Evolutionary conservation across 148 eudicot genomes (phyloP), one percentile per base, ranked within the genome.

Genomic region (Heliamphora exappendiculata): DNA sequence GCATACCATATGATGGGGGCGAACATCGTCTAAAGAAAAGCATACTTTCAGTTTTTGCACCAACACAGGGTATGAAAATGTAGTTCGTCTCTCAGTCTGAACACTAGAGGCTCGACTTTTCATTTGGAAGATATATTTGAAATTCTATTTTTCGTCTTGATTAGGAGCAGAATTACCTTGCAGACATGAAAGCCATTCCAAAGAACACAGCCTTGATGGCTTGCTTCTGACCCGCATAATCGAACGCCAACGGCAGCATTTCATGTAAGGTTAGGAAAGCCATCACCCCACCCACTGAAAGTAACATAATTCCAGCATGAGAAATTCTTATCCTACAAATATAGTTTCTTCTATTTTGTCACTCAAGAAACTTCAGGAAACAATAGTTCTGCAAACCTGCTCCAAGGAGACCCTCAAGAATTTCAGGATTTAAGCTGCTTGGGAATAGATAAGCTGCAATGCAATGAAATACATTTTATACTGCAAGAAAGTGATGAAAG

Each of bases 181-280:
- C 94, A 47, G 99, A 95, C 99, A 95, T 95, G 82, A 92, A 93
- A 65, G 99, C 99, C 99, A 95, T 95, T 78, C 97, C 98, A 33
- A 87, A 63, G 83, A 95, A 95, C 65, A 95, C 97, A 47, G 99
- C 97, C 86, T 93, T 95, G 42, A 92, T 91, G 55, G 99, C 97
- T 87, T 91, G 97, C 80, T 93, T 93, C 76, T 87, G 98, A 39
- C 97, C 99, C 78, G 97, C 98, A 77, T 95, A 95, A 86, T 95
- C 99, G 82, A 95, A 93, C 20, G 99, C 99, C 80, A 95, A 75
- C 9, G 99, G 99, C 83, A 95, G 76, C 99, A 95, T 95, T 84
- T 93, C 99, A 84, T 95, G 99, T 82, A 95, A 85, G 33, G 99
- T 95, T 55, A 95, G 90, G 82, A 93, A 95, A 74, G 97, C 99